Conservation (phyloP, 1,139 yeast species). For the Suhomyces wounanorum region DNA sequence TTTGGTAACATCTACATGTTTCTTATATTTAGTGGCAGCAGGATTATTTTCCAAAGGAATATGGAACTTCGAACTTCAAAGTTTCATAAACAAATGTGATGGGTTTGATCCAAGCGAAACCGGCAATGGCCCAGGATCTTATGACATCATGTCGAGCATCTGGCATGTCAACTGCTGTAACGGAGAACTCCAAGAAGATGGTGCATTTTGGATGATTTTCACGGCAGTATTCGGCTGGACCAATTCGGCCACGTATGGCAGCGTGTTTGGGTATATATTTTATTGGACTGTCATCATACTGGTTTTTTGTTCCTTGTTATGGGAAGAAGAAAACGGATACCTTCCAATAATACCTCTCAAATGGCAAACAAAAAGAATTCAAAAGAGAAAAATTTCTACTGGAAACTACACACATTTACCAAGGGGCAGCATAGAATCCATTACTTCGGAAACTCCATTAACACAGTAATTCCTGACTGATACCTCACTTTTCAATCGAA, state of each 20-base stretch:
- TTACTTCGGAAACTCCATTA: constrained; percentile 30
- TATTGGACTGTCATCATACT: constrained; percentile 73
- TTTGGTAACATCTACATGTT: constrained; percentile 41
- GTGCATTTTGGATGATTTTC: constrained; percentile 44
- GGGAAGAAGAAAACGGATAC: constrained; percentile 64
- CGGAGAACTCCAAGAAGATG: constrained; percentile 43
- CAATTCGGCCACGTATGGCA: constrained; percentile 91
- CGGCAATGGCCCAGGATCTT: constrained; percentile 51
- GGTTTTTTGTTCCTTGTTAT: constrained; percentile 25
- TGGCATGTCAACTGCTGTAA: constrained; percentile 55
- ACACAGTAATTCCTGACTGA: neutral
- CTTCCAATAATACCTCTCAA: constrained; percentile 60
- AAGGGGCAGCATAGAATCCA: constrained; percentile 30
- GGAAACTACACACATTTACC: constrained; percentile 1
- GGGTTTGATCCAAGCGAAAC: constrained; percentile 51
- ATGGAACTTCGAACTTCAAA: constrained; percentile 48
- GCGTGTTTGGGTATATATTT: constrained; percentile 71
- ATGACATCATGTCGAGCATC: constrained; percentile 40
- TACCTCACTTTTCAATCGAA: no score
- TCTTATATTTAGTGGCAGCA: constrained; percentile 47
- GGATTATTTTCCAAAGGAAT: constrained; percentile 50
- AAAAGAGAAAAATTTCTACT: constrained; percentile 36
- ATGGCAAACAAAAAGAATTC: constrained; percentile 60
- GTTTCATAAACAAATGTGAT: constrained; percentile 41
- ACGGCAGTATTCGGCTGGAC: constrained; percentile 86